These are phyloP conservation scores for Stevia rebaudiana DNA, from an alignment of 140 eudicot species.

Conservation along the genomic window DNA sequence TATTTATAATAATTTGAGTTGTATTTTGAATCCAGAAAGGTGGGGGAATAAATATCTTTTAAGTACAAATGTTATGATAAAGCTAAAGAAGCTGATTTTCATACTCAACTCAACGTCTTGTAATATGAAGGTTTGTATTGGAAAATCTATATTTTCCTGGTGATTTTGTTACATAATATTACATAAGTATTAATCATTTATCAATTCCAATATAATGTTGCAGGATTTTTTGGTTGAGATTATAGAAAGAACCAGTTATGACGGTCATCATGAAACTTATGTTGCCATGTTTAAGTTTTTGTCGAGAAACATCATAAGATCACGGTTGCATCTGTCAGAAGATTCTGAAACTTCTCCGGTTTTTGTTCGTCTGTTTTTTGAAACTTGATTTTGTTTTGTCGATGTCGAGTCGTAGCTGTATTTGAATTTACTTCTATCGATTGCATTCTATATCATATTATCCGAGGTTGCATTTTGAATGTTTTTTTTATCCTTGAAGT, in stretches of 20 bases:
- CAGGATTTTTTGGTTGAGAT: not conserved
- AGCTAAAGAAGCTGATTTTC: conserved; percentile 3
- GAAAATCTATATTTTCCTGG: not conserved
- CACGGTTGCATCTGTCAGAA: not conserved
- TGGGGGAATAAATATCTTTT: not conserved
- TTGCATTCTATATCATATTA: not conserved
- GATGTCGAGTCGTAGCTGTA: not conserved
- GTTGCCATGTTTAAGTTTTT: not conserved
- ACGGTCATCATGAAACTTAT: conserved; percentile 1
- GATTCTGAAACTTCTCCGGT: not conserved
- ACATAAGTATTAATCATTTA: not conserved
- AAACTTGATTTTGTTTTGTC: not conserved
- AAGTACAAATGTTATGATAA: not conserved
- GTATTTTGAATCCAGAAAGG: conserved; percentile 20
- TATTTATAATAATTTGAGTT: not conserved
- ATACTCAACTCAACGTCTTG: conserved; percentile 2
- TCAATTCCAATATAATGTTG: not conserved
- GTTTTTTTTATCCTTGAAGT: not conserved
- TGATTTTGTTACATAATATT: not conserved
- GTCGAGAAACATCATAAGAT: conserved; percentile 3
- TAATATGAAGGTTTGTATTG: conserved; percentile 23
- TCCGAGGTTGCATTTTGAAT: not conserved
- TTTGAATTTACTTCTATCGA: not conserved
- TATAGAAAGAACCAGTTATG: conserved; percentile 8
- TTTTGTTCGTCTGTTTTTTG: not conserved